These are phyloP conservation scores for Cenchrus purpureus DNA, from an alignment of 176 grass and related monocot genomes.

Conservation along the genomic window DNA sequence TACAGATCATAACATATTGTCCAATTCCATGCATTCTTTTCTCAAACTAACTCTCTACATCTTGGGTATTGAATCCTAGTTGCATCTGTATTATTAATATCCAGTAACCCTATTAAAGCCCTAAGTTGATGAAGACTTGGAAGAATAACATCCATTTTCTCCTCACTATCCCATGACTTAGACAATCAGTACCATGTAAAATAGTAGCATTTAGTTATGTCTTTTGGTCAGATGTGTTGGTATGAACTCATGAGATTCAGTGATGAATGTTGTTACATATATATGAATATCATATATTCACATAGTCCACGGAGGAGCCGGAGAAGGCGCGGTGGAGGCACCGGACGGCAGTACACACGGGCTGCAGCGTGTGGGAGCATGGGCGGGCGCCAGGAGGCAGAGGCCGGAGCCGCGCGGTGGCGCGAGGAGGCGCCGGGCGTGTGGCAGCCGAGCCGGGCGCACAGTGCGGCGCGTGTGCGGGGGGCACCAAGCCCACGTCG, in stretches of 20 bases:
- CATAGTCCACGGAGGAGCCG: too few species aligned
- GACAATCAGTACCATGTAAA: neutral
- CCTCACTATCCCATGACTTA: neutral
- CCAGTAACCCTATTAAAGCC: neutral
- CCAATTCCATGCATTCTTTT: neutral
- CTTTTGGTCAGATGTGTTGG: neutral
- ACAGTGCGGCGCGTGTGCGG: too few species aligned
- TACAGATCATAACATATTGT: neutral
- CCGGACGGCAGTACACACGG: too few species aligned
- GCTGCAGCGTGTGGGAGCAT: too few species aligned
- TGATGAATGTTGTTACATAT: neutral
- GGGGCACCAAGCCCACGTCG: too few species aligned
- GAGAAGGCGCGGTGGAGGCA: too few species aligned
- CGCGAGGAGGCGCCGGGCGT: too few species aligned
- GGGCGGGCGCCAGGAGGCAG: too few species aligned
- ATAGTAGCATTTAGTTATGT: conserved; percentile 16
- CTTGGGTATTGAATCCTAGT: neutral
- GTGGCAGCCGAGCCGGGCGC: too few species aligned
- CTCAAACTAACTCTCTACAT: neutral
- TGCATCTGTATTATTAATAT: conserved; percentile 2
- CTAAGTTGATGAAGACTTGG: neutral
- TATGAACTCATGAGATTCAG: neutral
- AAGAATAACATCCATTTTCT: neutral
- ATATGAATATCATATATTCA: neutral
- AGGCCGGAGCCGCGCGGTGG: too few species aligned